A percentile compares a stretch with the other conserved stretches of the same genome.
phyloP scores from a whole-genome alignment of 768 basidiomycete species.

The Favolaschia claudopus region DNA sequence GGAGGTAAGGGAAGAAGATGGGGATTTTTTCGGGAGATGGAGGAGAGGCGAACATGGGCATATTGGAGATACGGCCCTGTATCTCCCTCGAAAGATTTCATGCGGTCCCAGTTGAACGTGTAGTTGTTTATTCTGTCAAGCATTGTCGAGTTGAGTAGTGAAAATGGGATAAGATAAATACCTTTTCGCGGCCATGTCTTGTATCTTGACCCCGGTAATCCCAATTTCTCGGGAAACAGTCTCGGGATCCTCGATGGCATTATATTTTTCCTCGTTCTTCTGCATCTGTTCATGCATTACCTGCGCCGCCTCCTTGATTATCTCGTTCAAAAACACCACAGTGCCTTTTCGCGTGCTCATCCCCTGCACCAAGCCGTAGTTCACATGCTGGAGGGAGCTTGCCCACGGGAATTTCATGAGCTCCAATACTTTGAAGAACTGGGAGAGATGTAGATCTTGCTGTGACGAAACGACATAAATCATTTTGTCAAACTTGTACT shows the following conservation, averaged over 20 bases:
- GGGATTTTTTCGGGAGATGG: constrained; percentile 92
- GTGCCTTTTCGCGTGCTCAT: constrained; percentile 96
- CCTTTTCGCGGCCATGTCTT: constrained; percentile 96
- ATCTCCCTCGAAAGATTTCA: constrained; percentile 96
- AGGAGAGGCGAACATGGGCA: constrained; percentile 91
- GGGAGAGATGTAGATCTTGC: constrained; percentile 86
- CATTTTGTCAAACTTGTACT: constrained; percentile 89
- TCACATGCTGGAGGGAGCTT: constrained; percentile 81
- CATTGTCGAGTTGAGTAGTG: not conserved
- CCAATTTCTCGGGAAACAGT: constrained; percentile 82
- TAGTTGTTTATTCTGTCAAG: constrained; percentile 90
- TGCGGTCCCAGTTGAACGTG: constrained; percentile 92
- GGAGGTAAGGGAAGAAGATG: constrained; percentile 80
- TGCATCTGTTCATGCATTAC: constrained; percentile 98
- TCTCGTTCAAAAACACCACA: constrained; percentile 94
- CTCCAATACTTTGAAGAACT: constrained; percentile 93
- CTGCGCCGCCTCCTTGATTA: constrained; percentile 84
- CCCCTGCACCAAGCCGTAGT: constrained; percentile 90
- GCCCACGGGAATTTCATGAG: constrained; percentile 94
- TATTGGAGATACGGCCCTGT: constrained; percentile 97
- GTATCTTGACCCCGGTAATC: constrained; percentile 96
- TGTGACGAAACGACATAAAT: constrained; percentile 92
- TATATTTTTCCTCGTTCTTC: constrained; percentile 93
- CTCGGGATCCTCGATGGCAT: constrained; percentile 87
- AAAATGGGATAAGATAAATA: constrained; percentile 35